These are phyloP conservation scores for Sporothrix brasiliensis DNA, from an alignment of 2,329 filamentous ascomycete genomes.

Conservation along the genomic window DNA sequence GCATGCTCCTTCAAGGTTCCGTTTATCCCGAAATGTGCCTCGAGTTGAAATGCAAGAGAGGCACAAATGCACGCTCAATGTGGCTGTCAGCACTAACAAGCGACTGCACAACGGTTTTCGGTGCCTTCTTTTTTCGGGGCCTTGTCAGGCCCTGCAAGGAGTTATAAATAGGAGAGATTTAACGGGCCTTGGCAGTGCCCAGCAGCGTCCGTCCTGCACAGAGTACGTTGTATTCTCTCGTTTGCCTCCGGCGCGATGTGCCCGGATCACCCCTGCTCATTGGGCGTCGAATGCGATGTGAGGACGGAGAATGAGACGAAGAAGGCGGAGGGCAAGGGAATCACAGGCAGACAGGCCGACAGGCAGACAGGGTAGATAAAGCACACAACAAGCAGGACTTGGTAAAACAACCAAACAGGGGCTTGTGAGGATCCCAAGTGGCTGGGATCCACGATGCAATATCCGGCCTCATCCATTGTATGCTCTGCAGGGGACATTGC, in stretches of 20 bases:
- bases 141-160: background rate
- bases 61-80: no score
- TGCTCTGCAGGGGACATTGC: background rate
- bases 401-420: background rate
- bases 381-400: background rate
- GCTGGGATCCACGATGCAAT: slow-evolving; percentile 1
- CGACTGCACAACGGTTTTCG: slow-evolving; percentile 12
- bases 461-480: background rate
- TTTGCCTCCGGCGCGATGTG: background rate
- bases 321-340: background rate
- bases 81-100: slow-evolving; percentile 15
- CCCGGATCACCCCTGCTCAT: background rate
- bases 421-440: background rate
- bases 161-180: background rate
- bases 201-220: no score
- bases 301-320: background rate
- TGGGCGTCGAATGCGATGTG: background rate
- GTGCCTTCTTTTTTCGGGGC: background rate
- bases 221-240: background rate
- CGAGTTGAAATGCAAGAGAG: no score
- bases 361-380: background rate
- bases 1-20: slow-evolving; percentile 9
- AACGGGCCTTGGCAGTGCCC: background rate
- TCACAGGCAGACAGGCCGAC: background rate
- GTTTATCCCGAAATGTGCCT: background rate